These are phyloP conservation scores for Fraxinus quadrangulata DNA, from an alignment of 257 asterid genomes.

Conservation along the genomic window DNA sequence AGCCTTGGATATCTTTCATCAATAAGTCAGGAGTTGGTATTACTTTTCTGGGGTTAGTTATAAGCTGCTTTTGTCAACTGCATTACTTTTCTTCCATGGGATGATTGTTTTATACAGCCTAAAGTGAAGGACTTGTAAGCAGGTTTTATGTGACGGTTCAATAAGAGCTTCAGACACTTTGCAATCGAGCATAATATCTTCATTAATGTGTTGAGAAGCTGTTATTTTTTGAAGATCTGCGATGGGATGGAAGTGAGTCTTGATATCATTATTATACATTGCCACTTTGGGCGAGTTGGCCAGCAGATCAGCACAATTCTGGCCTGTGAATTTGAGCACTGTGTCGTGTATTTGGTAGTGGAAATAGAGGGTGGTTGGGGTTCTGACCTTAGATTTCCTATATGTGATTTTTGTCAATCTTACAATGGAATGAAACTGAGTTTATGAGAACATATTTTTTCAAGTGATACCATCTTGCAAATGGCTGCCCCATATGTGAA, in stretches of 20 bases:
- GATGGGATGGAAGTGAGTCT: slow-evolving; percentile 69
- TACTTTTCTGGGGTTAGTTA: slow-evolving; percentile 1
- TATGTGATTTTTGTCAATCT: background rate
- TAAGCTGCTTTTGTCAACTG: background rate
- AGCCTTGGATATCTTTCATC: no score
- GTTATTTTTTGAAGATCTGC: slow-evolving; percentile 32
- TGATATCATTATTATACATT: slow-evolving; percentile 39
- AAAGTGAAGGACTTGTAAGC: background rate
- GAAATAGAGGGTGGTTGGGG: no score
- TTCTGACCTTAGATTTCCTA: background rate
- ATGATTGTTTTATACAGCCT: background rate
- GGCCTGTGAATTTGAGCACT: slow-evolving; percentile 35
- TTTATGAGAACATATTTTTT: background rate
- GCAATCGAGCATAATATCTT: slow-evolving; percentile 14
- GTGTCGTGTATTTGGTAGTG: slow-evolving; percentile 31
- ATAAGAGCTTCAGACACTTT: background rate
- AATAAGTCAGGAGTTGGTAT: background rate
- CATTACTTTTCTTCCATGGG: background rate
- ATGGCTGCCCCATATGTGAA: background rate
- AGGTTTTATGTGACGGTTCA: slow-evolving; percentile 12
- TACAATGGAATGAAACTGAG: background rate
- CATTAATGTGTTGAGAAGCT: slow-evolving; percentile 16
- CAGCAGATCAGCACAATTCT: slow-evolving; percentile 47
- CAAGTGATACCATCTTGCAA: background rate
- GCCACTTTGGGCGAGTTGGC: slow-evolving; percentile 57